Conservation (phyloP, 768 basidiomycete genomes). For the Russula foetens region DNA sequence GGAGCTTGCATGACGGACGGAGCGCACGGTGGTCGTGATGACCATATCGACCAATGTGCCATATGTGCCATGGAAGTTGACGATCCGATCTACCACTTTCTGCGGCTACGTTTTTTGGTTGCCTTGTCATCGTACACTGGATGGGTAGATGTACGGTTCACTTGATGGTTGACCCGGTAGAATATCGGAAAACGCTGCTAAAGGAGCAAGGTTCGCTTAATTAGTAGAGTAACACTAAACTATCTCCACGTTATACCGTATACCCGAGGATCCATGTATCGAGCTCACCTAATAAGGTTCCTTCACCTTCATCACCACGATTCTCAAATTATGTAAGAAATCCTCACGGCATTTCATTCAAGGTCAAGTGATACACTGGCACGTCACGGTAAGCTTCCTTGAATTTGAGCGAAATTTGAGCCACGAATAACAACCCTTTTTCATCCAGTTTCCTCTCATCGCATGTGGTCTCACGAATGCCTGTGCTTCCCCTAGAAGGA, state of each 20-base stretch:
- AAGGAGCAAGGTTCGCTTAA: background rate
- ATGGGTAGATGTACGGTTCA: background rate
- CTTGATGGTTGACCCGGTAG: background rate
- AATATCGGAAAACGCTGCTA: background rate
- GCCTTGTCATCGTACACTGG: background rate
- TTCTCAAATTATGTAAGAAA: no score
- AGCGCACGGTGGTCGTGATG: background rate
- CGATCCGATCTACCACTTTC: background rate
- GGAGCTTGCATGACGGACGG: slow-evolving; percentile 39
- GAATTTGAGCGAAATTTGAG: no score
- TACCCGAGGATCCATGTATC: background rate
- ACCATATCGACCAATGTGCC: no score
- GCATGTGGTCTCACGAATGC: no score
- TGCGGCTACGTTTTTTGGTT: background rate
- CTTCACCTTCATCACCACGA: no score
- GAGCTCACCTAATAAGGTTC: no score
- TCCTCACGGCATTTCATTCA: no score
- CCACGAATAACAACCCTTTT: no score
- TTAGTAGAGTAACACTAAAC: background rate
- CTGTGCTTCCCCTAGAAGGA: no score
- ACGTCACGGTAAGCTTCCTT: no score
- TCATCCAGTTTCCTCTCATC: no score
- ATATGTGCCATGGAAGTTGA: background rate
- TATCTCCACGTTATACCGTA: background rate
- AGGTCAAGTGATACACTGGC: no score